phyloP scores from a whole-genome alignment of 352 stramenopile species.

The Phytopythium cucurbitacearum region DNA sequence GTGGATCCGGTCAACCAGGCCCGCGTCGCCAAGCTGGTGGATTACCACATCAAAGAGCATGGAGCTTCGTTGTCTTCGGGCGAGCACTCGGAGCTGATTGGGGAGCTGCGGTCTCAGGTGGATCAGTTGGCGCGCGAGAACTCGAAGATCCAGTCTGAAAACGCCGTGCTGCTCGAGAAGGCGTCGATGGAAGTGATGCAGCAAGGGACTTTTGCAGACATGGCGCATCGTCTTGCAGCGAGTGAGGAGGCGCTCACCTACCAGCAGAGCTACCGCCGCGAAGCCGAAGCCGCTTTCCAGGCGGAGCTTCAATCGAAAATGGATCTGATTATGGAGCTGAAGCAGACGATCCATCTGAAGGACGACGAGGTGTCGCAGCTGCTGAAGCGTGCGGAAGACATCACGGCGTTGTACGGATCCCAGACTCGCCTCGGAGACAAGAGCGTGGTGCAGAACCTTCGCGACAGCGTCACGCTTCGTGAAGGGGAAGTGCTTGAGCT shows the following conservation, averaged over 20 bases:
- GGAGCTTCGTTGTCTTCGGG: constrained; percentile 10
- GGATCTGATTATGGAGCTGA: constrained; percentile 20
- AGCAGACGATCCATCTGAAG: constrained; percentile 36
- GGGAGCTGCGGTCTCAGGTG: constrained; percentile 49
- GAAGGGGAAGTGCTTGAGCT: constrained; percentile 45
- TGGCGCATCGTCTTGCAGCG: constrained; percentile 30
- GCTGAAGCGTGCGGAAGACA: constrained; percentile 27
- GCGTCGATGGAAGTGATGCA: constrained; percentile 11
- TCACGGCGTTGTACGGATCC: constrained; percentile 13
- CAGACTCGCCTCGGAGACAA: too few species aligned
- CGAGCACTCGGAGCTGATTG: constrained; percentile 29
- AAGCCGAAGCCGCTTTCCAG: constrained; percentile 47
- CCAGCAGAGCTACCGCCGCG: constrained; percentile 43
- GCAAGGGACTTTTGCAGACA: constrained; percentile 23
- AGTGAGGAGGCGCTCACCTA: constrained; percentile 30
- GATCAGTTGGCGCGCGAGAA: constrained; percentile 60
- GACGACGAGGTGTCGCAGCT: constrained; percentile 43
- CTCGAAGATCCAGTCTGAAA: constrained; percentile 54
- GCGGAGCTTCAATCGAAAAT: constrained; percentile 29
- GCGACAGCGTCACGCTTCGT: constrained; percentile 23
- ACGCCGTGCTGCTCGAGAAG: constrained; percentile 29
- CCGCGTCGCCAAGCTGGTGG: constrained; percentile 45
- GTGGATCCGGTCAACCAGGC: constrained; percentile 41
- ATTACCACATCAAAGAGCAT: constrained; percentile 35
- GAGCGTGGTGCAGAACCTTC: constrained; percentile 16